These are phyloP conservation scores for Tilletia setariae DNA, from an alignment of 1,284 basidiomycete species.

Conservation along the genomic window DNA sequence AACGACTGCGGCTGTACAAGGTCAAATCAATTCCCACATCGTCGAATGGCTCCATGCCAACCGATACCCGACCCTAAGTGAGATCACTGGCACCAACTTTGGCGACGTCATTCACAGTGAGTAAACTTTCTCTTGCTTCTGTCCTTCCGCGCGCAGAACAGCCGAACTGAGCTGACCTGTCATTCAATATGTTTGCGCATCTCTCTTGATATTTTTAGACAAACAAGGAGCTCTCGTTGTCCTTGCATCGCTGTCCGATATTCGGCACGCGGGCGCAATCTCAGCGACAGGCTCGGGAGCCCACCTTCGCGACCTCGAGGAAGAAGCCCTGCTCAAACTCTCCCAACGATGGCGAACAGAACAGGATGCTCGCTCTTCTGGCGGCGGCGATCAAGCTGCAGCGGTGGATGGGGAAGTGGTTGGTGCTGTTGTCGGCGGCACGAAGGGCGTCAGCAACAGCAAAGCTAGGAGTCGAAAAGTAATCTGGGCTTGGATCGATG, in stretches of 20 bases:
- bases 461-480: conserved; percentile 17
- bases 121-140: background rate
- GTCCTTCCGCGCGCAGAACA: background rate
- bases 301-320: conserved; percentile 31
- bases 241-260: conserved; percentile 41
- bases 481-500: conserved; percentile 50
- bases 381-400: conserved; percentile 28
- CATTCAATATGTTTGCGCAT: too few relatives aligned
- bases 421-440: background rate
- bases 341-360: conserved; percentile 21
- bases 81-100: conserved; percentile 40
- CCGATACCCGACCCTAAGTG: conserved; percentile 36
- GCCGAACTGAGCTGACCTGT: too few relatives aligned
- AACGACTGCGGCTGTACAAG: background rate
- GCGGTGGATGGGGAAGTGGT: conserved; percentile 1
- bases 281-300: conserved; percentile 24
- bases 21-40: conserved; percentile 18
- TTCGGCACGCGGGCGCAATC: conserved; percentile 26
- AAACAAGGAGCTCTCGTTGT: conserved; percentile 34
- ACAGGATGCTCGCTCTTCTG: background rate
- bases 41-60: conserved; percentile 34
- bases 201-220: conserved; percentile 15
- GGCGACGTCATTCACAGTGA: conserved; percentile 35
- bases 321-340: conserved; percentile 28
- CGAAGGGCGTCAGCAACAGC: background rate